These are phyloP conservation scores for Globisporangium uncinulatum DNA, from an alignment of 352 stramenopile genomes.

Conservation along the genomic window DNA sequence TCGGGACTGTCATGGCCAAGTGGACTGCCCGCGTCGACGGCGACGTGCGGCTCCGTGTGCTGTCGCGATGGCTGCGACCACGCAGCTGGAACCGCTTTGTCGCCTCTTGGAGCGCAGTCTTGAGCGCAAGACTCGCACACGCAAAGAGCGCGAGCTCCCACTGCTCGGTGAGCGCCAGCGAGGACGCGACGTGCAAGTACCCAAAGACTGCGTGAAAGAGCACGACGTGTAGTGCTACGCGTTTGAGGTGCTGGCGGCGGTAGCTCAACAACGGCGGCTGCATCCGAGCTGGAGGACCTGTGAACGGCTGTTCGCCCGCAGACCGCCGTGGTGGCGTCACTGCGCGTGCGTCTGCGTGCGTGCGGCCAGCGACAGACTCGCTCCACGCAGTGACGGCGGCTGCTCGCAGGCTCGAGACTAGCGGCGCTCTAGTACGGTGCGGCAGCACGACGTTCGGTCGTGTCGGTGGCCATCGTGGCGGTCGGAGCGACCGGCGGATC, in stretches of 20 bases:
- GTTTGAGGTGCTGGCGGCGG: background rate
- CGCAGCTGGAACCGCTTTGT: slow-evolving; percentile 20
- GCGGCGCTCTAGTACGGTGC: background rate
- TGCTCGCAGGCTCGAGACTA: background rate
- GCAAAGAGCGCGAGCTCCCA: slow-evolving; percentile 24
- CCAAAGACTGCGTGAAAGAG: slow-evolving; percentile 15
- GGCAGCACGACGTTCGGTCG: background rate
- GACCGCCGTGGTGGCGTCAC: background rate
- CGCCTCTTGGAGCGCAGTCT: slow-evolving; percentile 25
- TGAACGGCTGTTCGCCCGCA: background rate
- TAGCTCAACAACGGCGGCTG: background rate
- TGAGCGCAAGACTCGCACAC: slow-evolving; percentile 19
- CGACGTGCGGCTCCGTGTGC: slow-evolving; percentile 4
- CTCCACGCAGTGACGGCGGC: background rate
- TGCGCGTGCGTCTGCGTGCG: background rate
- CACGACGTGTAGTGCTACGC: slow-evolving; percentile 7
- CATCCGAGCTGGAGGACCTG: slow-evolving; percentile 7
- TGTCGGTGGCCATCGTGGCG: background rate
- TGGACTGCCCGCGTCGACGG: slow-evolving; percentile 19
- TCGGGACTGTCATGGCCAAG: slow-evolving; percentile 24
- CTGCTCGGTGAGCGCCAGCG: slow-evolving; percentile 12
- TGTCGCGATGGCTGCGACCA: background rate
- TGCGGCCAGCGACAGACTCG: background rate
- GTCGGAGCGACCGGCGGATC: background rate
- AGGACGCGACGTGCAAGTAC: slow-evolving; percentile 20